Base-by-base conservation (phyloP, 805 yeast genomes). In the Scheffersomyces ergatensis region DNA sequence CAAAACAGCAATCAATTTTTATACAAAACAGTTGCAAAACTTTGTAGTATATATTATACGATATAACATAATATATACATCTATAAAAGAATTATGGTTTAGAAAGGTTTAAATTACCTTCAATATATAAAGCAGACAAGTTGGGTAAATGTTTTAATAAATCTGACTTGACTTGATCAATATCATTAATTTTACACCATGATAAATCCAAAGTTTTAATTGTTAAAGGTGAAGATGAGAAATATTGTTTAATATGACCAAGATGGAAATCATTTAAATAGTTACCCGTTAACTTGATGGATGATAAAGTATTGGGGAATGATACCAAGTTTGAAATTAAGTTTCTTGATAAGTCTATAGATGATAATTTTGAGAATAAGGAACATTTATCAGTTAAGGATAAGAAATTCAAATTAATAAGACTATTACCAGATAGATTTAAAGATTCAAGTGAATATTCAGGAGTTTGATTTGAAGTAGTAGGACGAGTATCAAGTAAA, bases 301-400 rank as follows among this genome's bases (percentile, higher is more conserved):
- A 24, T n/a, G 30, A 37, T 17, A 57, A 34, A 3, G 33, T 16
- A 2, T 16, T 13, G 1, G 59, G 57, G 35, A 58, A 50, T 14
- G 33, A 31, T 1, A 47, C 17, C 4, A 58, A 39, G 4, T 34
- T 32, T 8, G 50, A 38, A 16, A 61, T 39, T 26, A 54, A 34
- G 34, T 61, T 61, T 43, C 57, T 46, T 2, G 65, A 54, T 17
- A 63, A 37, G 35, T 63, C 55, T n/a, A 63, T 33, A 2, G 42
- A 31, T 20, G 23, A 18, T 11, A 63, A 37, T 3, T 34, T 39
- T 2, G 31, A 34, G 33, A 56, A 55, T 6, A 44, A 34, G 6
- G 30, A 11, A n/a, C 31, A 17, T n/a, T n/a, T n/a, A n/a, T n/a
- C n/a, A 14, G 12, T 4, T 18, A 42, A 40, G 23, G 11, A 21